These are phyloP conservation scores for Mycena amicta DNA, from an alignment of 768 basidiomycete species.

Conservation along the genomic window DNA sequence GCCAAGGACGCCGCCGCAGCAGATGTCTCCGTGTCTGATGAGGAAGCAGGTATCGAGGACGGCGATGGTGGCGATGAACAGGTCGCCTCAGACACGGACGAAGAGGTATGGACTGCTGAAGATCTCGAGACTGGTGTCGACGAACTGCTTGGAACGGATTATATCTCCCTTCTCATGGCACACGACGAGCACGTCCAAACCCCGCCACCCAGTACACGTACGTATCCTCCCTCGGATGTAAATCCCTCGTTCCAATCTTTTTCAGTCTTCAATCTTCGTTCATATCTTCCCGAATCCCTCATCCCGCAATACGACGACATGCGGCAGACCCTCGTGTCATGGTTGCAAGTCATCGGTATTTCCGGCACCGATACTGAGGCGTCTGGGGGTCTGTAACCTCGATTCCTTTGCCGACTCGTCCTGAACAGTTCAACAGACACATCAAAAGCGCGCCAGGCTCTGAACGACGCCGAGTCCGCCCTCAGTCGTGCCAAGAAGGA, in stretches of 20 bases:
- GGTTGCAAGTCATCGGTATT: slow-evolving; percentile 68
- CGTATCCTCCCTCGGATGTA: slow-evolving; percentile 72
- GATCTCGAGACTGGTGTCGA: slow-evolving; percentile 63
- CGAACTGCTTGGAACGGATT: slow-evolving; percentile 61
- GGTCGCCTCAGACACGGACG: slow-evolving; percentile 53
- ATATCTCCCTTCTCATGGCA: slow-evolving; percentile 72
- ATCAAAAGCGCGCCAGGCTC: slow-evolving; percentile 61
- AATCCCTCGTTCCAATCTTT: slow-evolving; percentile 76
- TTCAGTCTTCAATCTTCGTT: slow-evolving; percentile 79
- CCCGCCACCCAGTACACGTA: slow-evolving; percentile 47
- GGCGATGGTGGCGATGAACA: slow-evolving; percentile 21
- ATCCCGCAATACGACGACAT: slow-evolving; percentile 73
- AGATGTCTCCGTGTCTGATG: slow-evolving; percentile 33
- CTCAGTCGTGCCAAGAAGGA: slow-evolving; percentile 57
- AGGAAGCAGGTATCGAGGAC: slow-evolving; percentile 34
- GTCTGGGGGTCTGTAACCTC: slow-evolving; percentile 40
- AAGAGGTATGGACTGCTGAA: slow-evolving; percentile 61
- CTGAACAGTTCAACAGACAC: slow-evolving; percentile 45
- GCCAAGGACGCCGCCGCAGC: slow-evolving; percentile 36
- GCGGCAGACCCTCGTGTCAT: slow-evolving; percentile 60
- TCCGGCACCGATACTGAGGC: slow-evolving; percentile 40
- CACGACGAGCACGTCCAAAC: slow-evolving; percentile 71
- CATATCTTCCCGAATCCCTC: slow-evolving; percentile 85
- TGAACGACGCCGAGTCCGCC: slow-evolving; percentile 62
- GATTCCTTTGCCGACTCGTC: background rate